Conservation (phyloP, 2,329 filamentous ascomycete species). For the Sporothrix brunneoviolacea region DNA sequence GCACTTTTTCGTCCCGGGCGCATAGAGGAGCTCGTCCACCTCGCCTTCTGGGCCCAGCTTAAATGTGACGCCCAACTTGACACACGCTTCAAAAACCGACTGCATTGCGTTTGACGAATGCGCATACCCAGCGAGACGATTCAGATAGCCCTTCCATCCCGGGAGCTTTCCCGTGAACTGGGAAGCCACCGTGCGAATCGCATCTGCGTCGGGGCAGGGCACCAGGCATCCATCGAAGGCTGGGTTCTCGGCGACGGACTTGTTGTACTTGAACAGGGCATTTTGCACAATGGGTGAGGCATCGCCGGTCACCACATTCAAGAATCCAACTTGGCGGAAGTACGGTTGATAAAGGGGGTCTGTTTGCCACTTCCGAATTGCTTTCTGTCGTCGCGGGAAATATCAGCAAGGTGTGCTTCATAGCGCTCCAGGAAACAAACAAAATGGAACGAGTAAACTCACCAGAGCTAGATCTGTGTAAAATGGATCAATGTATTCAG, state of each 20-base stretch:
- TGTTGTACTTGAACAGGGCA: not conserved
- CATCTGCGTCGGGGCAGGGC: constrained; percentile 34
- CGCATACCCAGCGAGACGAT: constrained; percentile 50
- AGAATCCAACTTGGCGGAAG: constrained; percentile 6
- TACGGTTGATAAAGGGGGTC: constrained; percentile 8
- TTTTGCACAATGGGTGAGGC: not conserved
- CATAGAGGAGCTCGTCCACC: constrained; percentile 34
- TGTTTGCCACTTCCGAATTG: constrained; percentile 7
- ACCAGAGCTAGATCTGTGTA: constrained; percentile 46
- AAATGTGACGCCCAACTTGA: constrained; percentile 27
- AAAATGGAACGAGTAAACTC: constrained; percentile 26
- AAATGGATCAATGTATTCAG: constrained; percentile 51
- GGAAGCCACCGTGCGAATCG: constrained; percentile 33
- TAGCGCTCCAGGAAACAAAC: constrained; percentile 16
- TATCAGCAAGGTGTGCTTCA: not conserved
- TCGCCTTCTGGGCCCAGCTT: constrained; percentile 30
- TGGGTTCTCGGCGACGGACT: not conserved
- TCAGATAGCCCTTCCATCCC: constrained; percentile 54
- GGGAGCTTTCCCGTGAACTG: constrained; percentile 42
- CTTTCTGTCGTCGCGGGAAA: not conserved
- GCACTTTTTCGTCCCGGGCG: constrained; percentile 14
- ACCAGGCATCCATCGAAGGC: constrained; percentile 12
- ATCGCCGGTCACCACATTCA: constrained; percentile 1
- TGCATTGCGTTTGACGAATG: constrained; percentile 46
- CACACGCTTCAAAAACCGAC: constrained; percentile 38